phyloP scores from a whole-genome alignment of 2,329 filamentous ascomycete genomes.

The Triangularia verruculosa region DNA sequence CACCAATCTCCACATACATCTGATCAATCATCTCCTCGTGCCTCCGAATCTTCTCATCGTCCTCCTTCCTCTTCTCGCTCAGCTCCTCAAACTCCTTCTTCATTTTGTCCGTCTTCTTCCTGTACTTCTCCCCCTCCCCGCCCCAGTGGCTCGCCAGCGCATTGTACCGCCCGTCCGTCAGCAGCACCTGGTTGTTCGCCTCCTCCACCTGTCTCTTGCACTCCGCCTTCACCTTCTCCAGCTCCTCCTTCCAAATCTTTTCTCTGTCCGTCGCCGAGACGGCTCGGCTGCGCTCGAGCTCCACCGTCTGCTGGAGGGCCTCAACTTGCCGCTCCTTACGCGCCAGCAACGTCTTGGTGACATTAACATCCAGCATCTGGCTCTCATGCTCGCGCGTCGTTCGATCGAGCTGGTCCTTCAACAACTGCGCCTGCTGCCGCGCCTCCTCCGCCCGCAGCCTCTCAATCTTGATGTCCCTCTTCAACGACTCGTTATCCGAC shows the following conservation, averaged over 20 bases:
- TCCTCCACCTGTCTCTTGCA: slow-evolving; percentile 63
- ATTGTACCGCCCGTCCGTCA: slow-evolving; percentile 70
- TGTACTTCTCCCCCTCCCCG: slow-evolving; percentile 62
- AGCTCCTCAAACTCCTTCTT: slow-evolving; percentile 53
- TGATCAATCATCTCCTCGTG: slow-evolving; percentile 70
- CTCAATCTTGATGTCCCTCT: slow-evolving; percentile 69
- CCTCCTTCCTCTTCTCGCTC: slow-evolving; percentile 52
- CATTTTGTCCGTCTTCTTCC: slow-evolving; percentile 49
- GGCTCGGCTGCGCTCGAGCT: slow-evolving; percentile 61
- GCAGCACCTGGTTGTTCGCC: slow-evolving; percentile 60
- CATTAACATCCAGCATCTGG: slow-evolving; percentile 64
- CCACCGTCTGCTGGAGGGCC: slow-evolving; percentile 61
- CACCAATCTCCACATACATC: slow-evolving; percentile 65
- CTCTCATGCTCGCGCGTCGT: slow-evolving; percentile 67
- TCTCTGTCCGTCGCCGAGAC: slow-evolving; percentile 59
- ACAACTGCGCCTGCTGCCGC: slow-evolving; percentile 63
- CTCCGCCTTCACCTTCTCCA: slow-evolving; percentile 60
- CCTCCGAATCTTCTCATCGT: slow-evolving; percentile 62
- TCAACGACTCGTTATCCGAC: slow-evolving; percentile 74
- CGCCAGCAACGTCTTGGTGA: slow-evolving; percentile 67
- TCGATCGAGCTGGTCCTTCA: slow-evolving; percentile 70
- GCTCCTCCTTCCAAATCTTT: slow-evolving; percentile 58
- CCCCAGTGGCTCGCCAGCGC: slow-evolving; percentile 64
- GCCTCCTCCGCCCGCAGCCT: slow-evolving; percentile 65
- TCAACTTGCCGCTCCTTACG: slow-evolving; percentile 74